Base-by-base conservation (phyloP, 23 red algal species). In the Cyanidioschyzon merolae region DNA sequence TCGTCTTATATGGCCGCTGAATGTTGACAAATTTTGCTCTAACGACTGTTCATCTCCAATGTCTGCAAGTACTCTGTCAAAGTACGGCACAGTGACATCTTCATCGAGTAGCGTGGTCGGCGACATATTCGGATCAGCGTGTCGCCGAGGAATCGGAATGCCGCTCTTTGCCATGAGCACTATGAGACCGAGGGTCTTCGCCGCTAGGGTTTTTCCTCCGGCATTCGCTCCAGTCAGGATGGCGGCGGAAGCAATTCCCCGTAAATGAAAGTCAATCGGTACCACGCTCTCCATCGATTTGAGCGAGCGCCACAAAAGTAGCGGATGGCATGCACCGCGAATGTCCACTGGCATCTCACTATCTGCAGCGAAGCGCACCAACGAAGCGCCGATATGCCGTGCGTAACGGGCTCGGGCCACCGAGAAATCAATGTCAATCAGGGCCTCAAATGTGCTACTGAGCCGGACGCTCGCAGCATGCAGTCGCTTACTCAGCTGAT, bases 31-130 rank as follows among this genome's bases (percentile, higher is more conserved):
- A 0, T 88, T 90, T 50, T 91, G 84, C 1, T 85, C 71, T 0
- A 98, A 76, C 21, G 85, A 89, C 76, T 98, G 94, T 41, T 98
- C 88, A 57, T 98, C 94, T 50, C 94, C 94, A 58, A 98, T 91
- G 54, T 98, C 94, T 0, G 88, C 84, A 12, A 98, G 79, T 15
- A 98, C 86, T 18, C 30, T 38, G 76, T 98, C 88, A 58, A 98
- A 98, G 58, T 57, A 98, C 0, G 94, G 94, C 34, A 98, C 40
- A 17, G 26, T n/a, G 1, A 40, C 26, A 27, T n/a, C 7, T 1
- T 86, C 67, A 3, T 83, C 38, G 21, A 37, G 24, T 16, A 34
- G 18, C 3, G 45, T 21, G 7, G 12, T 21, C 12, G 45, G 7
- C 45, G 7, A 54, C 40, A 25, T 3, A 37, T 40, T 39, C 18